Percentiles rank a stretch among this genome's conserved stretches.
Conservation (phyloP, 208 protist genomes). For the Cochliopodium minus region DNA sequence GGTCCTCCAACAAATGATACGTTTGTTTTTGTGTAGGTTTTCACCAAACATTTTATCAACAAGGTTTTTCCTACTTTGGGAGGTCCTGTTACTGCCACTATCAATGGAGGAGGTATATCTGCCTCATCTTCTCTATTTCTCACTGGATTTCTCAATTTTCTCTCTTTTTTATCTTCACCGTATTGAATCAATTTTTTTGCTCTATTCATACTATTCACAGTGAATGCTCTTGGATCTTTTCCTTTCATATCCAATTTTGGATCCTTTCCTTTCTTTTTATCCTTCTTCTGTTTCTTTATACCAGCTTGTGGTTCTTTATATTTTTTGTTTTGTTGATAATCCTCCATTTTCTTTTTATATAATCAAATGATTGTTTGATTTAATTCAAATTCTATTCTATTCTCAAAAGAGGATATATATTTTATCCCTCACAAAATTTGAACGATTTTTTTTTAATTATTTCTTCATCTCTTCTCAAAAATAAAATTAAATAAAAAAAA, state of each 20-base stretch:
- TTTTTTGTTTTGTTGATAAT: constrained; percentile 56
- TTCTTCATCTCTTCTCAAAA: no score
- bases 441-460: no score
- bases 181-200: constrained; percentile 10
- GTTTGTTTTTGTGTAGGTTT: constrained; percentile 84
- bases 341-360: no score
- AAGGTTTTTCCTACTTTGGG: constrained; percentile 87
- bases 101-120: constrained; percentile 64
- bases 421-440: no score
- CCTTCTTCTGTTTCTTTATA: constrained; percentile 58
- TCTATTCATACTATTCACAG: constrained; percentile 29
- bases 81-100: constrained; percentile 86
- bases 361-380: no score
- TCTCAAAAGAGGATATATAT: no score
- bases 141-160: neutral
- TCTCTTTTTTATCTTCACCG: constrained; percentile 43
- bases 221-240: constrained; percentile 36
- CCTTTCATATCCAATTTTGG: constrained; percentile 28
- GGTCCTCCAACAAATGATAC: constrained; percentile 77
- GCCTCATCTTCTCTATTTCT: constrained; percentile 41
- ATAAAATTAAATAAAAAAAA: no score
- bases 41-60: constrained; percentile 88
- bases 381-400: no score
- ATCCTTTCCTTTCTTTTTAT: constrained; percentile 57
- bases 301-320: constrained; percentile 60